Evolutionary conservation across 1,284 basidiomycete species (phyloP).

Genomic region (Ustilago xerochloae): DNA sequence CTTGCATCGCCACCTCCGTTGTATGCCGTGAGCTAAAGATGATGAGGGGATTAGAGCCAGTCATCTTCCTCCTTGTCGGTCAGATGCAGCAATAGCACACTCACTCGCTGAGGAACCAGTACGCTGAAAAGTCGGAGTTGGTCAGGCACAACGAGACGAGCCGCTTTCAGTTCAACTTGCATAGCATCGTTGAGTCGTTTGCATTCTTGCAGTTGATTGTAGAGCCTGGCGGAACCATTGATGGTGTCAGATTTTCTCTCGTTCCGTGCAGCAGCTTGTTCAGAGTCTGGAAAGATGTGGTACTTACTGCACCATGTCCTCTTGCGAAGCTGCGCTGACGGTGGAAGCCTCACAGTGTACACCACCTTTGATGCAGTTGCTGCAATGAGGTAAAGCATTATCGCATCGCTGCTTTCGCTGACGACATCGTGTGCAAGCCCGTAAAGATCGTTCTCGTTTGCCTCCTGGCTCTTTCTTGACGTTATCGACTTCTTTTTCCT

Average conservation of each 20-base stretch:
- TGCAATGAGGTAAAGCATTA: conserved; percentile 35
- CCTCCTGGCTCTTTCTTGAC: neutral
- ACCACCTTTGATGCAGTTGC: conserved; percentile 44
- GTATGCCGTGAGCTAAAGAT: too few relatives aligned
- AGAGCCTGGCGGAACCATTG: neutral
- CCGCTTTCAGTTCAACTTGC: conserved; percentile 19
- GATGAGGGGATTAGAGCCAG: too few relatives aligned
- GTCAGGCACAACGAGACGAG: conserved; percentile 19
- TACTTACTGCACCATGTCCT: conserved; percentile 48
- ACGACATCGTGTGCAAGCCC: conserved; percentile 44
- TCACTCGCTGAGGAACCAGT: conserved; percentile 17
- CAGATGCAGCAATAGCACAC: neutral
- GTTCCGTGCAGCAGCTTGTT: neutral
- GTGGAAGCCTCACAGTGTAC: conserved; percentile 32
- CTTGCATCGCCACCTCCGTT: too few relatives aligned
- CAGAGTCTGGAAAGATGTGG: neutral
- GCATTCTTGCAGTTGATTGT: conserved; percentile 26
- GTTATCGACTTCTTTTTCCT: neutral
- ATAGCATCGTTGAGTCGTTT: conserved; percentile 19
- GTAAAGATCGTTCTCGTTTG: conserved; percentile 29
- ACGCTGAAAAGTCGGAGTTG: conserved; percentile 20
- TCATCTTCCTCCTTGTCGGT: neutral
- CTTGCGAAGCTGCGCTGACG: conserved; percentile 22
- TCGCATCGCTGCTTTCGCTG: conserved; percentile 49
- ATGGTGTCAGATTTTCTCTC: neutral